phyloP scores from a whole-genome alignment of 805 yeast species.

The Ogataea ramenticola region DNA sequence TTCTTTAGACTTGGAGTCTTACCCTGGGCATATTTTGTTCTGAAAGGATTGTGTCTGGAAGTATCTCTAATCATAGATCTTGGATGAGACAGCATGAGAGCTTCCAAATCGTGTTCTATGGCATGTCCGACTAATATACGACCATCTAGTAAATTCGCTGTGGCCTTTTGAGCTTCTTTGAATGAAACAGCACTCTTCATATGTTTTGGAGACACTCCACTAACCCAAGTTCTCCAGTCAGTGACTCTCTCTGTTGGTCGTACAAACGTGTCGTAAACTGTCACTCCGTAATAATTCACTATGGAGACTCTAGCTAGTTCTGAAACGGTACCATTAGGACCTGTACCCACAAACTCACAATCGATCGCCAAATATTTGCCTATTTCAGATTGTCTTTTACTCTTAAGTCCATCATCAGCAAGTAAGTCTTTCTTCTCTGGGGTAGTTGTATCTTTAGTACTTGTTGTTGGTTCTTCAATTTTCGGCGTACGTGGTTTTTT shows the following conservation, averaged over 20 bases:
- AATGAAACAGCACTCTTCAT: constrained; percentile 64
- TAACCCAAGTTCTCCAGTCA: constrained; percentile 90
- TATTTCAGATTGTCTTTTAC: constrained; percentile 29
- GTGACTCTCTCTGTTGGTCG: constrained; percentile 69
- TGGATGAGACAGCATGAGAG: constrained; percentile 64
- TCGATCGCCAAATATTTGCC: constrained; percentile 82
- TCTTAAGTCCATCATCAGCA: neutral
- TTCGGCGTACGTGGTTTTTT: neutral
- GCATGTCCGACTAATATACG: constrained; percentile 80
- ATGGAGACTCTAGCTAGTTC: constrained; percentile 83
- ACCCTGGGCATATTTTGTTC: constrained; percentile 51
- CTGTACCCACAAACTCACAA: constrained; percentile 93
- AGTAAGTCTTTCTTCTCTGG: neutral
- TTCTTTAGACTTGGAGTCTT: constrained; percentile 69
- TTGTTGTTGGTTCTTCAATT: neutral
- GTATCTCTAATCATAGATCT: constrained; percentile 64
- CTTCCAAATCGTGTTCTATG: constrained; percentile 67
- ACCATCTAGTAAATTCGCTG: constrained; percentile 43
- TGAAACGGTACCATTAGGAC: constrained; percentile 59
- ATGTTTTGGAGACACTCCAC: constrained; percentile 70
- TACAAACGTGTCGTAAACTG: constrained; percentile 67
- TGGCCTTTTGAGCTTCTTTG: constrained; percentile 55
- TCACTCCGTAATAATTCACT: constrained; percentile 75
- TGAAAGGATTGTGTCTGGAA: constrained; percentile 50
- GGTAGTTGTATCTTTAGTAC: neutral